Conservation (phyloP, 768 basidiomycete species). For the Russula sp. region DNA sequence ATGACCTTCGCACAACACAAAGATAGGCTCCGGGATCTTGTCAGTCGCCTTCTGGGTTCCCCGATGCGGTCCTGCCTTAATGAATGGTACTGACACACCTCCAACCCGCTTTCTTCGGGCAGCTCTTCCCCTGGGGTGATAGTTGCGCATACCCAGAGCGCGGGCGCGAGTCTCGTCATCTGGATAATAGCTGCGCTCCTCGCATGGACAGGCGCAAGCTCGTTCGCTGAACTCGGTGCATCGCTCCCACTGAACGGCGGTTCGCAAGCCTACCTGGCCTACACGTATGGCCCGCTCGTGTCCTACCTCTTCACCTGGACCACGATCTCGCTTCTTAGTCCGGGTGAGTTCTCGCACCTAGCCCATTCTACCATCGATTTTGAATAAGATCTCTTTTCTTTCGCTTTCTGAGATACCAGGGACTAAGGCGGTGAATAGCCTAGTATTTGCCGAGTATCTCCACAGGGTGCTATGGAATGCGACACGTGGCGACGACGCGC, state of each 20-base stretch:
- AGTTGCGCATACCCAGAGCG: conserved; percentile 8
- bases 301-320: conserved; percentile 13
- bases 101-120: neutral
- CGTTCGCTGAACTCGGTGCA: conserved; percentile 10
- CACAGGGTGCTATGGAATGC: conserved; percentile 5
- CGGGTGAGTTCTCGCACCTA: neutral
- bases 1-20: neutral
- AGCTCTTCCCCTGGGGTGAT: conserved; percentile 12
- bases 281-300: conserved; percentile 11
- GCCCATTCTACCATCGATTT: neutral
- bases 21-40: conserved; percentile 16
- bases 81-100: neutral
- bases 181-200: conserved; percentile 4
- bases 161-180: neutral
- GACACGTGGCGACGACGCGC: conserved; percentile 7
- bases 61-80: neutral
- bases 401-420: neutral
- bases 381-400: neutral
- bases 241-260: conserved; percentile 10
- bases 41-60: neutral
- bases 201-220: conserved; percentile 7
- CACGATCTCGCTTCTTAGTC: neutral
- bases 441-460: conserved; percentile 9
- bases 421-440: conserved; percentile 12
- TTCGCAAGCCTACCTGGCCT: conserved; percentile 6